A percentile compares a stretch with the other conserved stretches of the same genome.
phyloP scores from a whole-genome alignment of 371 early-diverging fungal genomes.

The Actinomucor elegans region DNA sequence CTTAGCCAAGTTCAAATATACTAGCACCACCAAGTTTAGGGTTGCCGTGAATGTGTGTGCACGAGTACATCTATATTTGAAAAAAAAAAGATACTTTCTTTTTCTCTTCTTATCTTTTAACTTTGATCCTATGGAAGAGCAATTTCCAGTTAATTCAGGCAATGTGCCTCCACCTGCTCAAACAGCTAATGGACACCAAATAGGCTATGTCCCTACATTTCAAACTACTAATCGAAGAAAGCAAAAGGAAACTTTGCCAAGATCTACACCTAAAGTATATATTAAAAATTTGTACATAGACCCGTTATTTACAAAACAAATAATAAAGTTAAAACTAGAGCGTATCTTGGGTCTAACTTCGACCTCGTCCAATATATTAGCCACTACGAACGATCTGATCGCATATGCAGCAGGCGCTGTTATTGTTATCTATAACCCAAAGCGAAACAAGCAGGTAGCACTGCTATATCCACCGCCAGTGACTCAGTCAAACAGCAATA shows the following conservation, averaged over 20 bases:
- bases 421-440: constrained; percentile 72
- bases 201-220: too few species aligned
- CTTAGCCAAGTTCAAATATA: too few species aligned
- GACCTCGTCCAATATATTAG: constrained; percentile 55
- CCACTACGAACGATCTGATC: constrained; percentile 61
- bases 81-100: not conserved
- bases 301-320: not conserved
- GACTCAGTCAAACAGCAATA: not conserved
- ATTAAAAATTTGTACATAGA: not conserved
- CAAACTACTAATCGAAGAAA: constrained; percentile 18
- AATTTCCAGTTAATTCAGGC: constrained; percentile 52
- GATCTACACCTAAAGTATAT: constrained; percentile 8
- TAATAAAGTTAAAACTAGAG: constrained; percentile 58
- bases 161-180: constrained; percentile 42
- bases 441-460: constrained; percentile 66
- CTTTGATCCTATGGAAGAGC: constrained; percentile 29
- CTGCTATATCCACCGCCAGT: constrained; percentile 54
- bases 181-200: constrained; percentile 23
- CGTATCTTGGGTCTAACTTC: constrained; percentile 66
- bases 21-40: too few species aligned
- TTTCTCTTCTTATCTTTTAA: not conserved
- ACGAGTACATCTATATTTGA: not conserved
- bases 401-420: constrained; percentile 80
- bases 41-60: not conserved
- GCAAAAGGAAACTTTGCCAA: not conserved